phyloP scores from a whole-genome alignment of 805 yeast species.

The Zygotorulaspora florentina region DNA sequence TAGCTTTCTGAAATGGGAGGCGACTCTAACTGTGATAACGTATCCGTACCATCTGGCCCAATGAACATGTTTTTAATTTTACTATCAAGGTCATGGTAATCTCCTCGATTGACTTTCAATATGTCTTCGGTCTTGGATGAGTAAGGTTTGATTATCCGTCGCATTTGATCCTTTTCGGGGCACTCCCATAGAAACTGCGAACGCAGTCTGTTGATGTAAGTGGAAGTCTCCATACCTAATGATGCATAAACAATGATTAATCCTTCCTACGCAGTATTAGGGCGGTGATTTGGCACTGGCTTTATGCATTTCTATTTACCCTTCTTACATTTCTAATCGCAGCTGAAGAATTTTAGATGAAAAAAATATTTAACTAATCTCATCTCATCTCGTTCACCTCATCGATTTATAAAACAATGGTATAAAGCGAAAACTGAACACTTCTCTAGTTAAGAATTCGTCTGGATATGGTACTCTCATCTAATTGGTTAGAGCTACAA shows the following conservation, averaged over 20 bases:
- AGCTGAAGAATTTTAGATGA: not conserved
- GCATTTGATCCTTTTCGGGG: constrained; percentile 31
- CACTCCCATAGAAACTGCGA: constrained; percentile 29
- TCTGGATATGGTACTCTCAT: constrained; percentile 32
- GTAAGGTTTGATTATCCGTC: constrained; percentile 30
- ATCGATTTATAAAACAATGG: not conserved
- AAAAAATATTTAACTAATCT: not conserved
- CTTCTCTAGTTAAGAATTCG: not conserved
- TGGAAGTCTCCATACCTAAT: constrained; percentile 26
- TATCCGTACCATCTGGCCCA: constrained; percentile 20
- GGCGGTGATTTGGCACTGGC: not conserved
- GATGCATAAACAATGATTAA: too few relatives aligned
- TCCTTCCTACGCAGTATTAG: too few relatives aligned
- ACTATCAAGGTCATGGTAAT: constrained; percentile 8
- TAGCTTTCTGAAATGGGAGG: constrained; percentile 29
- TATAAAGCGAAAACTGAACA: not conserved
- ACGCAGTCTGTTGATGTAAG: constrained; percentile 28
- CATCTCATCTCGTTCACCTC: constrained; percentile 3
- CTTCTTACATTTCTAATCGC: not conserved
- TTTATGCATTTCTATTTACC: not conserved
- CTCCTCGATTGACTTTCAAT: constrained; percentile 2
- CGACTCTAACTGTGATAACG: constrained; percentile 25
- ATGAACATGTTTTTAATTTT: constrained; percentile 17
- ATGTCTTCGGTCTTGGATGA: constrained; percentile 4
- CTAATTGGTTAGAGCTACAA: constrained; percentile 36